Conservation (phyloP, 225 moss, liverwort and hornwort species). For the Climacium dendroides region DNA sequence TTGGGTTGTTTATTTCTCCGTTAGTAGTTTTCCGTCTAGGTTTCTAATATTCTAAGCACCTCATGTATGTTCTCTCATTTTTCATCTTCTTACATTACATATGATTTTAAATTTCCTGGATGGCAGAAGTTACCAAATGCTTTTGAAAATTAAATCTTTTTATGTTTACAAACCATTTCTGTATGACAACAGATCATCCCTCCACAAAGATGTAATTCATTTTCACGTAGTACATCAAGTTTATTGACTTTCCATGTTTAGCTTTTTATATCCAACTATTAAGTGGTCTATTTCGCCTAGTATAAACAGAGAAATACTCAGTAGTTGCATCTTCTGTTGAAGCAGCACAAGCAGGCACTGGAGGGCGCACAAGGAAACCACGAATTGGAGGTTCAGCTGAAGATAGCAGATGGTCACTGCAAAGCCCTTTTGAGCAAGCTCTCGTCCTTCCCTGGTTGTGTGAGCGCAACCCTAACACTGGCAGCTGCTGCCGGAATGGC, state of each 20-base stretch:
- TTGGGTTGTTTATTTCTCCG: background rate
- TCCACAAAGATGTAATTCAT: background rate
- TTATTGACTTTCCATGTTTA: background rate
- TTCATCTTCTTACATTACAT: background rate
- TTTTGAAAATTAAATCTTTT: background rate
- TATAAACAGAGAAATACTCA: background rate
- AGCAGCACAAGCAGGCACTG: constrained; percentile 58
- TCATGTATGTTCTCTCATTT: background rate
- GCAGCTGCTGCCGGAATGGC: constrained; percentile 31
- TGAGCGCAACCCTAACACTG: constrained; percentile 46
- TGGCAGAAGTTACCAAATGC: background rate
- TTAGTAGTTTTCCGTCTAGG: background rate
- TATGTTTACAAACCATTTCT: background rate
- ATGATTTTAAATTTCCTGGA: background rate
- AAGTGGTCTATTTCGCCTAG: background rate
- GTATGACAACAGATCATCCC: background rate
- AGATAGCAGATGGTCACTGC: constrained; percentile 55
- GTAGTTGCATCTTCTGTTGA: background rate
- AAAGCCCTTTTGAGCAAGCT: constrained; percentile 64
- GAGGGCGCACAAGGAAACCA: constrained; percentile 26
- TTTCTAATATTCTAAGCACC: background rate
- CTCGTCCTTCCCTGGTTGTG: constrained; percentile 47
- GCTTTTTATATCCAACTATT: background rate
- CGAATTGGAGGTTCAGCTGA: constrained; percentile 47
- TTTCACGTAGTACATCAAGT: background rate